Conservation (phyloP, 2,329 filamentous ascomycete genomes). For the Fusarium dlaminii region DNA sequence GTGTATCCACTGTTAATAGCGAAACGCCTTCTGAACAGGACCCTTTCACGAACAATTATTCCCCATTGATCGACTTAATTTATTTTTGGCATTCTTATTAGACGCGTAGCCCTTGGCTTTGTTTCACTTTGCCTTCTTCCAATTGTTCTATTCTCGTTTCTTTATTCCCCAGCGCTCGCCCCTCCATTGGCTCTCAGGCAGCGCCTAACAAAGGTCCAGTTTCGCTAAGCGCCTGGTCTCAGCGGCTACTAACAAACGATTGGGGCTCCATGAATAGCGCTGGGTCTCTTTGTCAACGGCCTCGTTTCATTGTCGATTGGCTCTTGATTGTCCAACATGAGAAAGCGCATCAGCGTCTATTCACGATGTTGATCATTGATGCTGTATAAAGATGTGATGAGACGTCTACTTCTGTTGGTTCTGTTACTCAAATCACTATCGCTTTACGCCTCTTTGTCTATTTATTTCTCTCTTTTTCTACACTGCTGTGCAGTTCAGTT, state of each 20-base stretch:
- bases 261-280: constrained; percentile 20
- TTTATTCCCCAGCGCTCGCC: neutral
- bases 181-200: constrained; percentile 8
- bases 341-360: constrained; percentile 7
- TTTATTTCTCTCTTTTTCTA: neutral
- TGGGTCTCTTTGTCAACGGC: constrained; percentile 10
- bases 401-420: neutral
- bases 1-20: neutral
- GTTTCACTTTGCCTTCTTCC: neutral
- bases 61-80: neutral
- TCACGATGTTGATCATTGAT: neutral
- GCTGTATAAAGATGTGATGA: constrained; percentile 17
- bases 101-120: neutral
- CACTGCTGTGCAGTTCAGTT: constrained; percentile 35
- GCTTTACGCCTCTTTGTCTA: neutral
- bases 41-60: neutral
- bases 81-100: neutral
- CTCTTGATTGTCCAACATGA: neutral
- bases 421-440: constrained; percentile 1
- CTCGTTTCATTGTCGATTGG: constrained; percentile 35
- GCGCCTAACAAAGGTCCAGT: constrained; percentile 28
- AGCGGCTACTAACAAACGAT: constrained; percentile 35
- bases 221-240: constrained; percentile 40
- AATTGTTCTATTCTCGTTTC: constrained; percentile 23
- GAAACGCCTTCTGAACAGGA: neutral